These are phyloP conservation scores for Yamadazyma trypodendri DNA, from an alignment of 1,139 yeast genomes.

Conservation along the genomic window DNA sequence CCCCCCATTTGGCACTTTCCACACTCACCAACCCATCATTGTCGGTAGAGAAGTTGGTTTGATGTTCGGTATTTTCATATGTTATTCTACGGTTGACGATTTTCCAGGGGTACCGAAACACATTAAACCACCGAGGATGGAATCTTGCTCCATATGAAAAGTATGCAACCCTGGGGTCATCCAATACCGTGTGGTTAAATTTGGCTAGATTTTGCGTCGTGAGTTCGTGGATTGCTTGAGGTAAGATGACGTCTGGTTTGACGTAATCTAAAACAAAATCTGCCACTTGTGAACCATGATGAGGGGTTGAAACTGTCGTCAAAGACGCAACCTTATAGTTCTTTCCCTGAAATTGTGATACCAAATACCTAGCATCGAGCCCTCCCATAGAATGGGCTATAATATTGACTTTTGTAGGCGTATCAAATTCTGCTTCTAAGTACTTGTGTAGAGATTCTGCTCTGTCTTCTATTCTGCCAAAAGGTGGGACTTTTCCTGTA, in stretches of 20 bases:
- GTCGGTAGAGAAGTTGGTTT: conserved; percentile 22
- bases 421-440: conserved; percentile 44
- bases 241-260: conserved; percentile 25
- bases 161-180: conserved; percentile 66
- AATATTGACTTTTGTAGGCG: conserved; percentile 57
- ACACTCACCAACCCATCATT: conserved; percentile 90
- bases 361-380: conserved; percentile 74
- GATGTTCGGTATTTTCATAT: conserved; percentile 8
- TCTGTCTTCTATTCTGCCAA: conserved; percentile 70
- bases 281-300: conserved; percentile 82
- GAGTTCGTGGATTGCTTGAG: conserved; percentile 52
- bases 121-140: conserved; percentile 59
- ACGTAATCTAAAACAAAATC: conserved; percentile 54
- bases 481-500: conserved; percentile 79
- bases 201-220: conserved; percentile 53
- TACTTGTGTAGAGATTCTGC: conserved; percentile 58
- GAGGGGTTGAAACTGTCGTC: conserved; percentile 88
- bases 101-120: conserved; percentile 64
- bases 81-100: conserved; percentile 41
- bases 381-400: conserved; percentile 98
- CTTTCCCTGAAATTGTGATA: conserved; percentile 49
- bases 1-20: conserved; percentile 79
- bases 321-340: conserved; percentile 63
- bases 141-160: conserved; percentile 83
- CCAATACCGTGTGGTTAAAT: conserved; percentile 52